phyloP scores from a whole-genome alignment of 495 filamentous ascomycete genomes.

The Hypoxylon trugodes region DNA sequence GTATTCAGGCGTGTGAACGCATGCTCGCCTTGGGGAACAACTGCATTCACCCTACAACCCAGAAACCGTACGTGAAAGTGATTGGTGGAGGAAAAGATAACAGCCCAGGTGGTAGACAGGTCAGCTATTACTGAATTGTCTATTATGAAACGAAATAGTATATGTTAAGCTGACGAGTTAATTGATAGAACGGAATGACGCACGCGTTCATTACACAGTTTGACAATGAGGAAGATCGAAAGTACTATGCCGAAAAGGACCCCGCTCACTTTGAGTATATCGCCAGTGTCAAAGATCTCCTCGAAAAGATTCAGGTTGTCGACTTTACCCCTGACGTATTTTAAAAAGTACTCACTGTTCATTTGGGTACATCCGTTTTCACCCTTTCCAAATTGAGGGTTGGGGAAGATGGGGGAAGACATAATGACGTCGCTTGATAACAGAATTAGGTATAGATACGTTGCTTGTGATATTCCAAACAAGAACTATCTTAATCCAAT shows the following conservation, averaged over 20 bases:
- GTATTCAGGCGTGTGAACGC: slow-evolving; percentile 39
- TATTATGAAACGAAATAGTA: not conserved
- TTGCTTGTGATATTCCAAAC: too few relatives aligned
- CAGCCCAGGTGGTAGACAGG: slow-evolving; percentile 68
- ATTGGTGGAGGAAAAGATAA: slow-evolving; percentile 67
- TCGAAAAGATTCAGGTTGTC: slow-evolving; percentile 51
- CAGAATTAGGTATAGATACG: too few relatives aligned
- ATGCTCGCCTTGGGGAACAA: slow-evolving; percentile 47
- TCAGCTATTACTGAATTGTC: slow-evolving; percentile 34
- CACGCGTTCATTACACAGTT: slow-evolving; percentile 71
- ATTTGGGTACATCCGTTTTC: too few relatives aligned
- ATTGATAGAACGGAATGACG: slow-evolving; percentile 59
- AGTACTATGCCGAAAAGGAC: slow-evolving; percentile 64
- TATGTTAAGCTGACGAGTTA: not conserved
- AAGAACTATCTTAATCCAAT: too few relatives aligned
- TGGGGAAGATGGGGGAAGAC: not conserved
- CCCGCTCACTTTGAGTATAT: slow-evolving; percentile 59
- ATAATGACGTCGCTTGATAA: slow-evolving; percentile 20
- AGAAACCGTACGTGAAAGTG: slow-evolving; percentile 65
- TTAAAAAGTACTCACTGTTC: slow-evolving; percentile 8
- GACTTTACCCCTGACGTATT: slow-evolving; percentile 57
- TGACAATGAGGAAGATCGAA: slow-evolving; percentile 62
- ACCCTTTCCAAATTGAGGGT: not conserved
- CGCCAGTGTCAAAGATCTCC: slow-evolving; percentile 46
- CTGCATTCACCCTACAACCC: slow-evolving; percentile 59